A percentile compares a stretch with the other conserved stretches of the same genome.
phyloP scores from a whole-genome alignment of 164 flowering plant species.

The grape (Vitis vinifera) region DNA sequence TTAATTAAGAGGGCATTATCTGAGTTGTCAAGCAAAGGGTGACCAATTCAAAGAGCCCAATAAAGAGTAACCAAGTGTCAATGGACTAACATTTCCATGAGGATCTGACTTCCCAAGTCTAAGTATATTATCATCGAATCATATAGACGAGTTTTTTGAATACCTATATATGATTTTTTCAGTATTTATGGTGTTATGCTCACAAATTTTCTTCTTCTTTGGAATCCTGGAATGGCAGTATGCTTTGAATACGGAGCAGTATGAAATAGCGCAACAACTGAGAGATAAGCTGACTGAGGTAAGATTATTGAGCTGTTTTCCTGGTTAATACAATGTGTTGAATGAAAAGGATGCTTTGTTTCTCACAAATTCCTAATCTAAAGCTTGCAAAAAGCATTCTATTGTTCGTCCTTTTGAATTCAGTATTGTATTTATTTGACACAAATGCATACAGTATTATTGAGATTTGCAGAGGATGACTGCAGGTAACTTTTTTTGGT shows the following conservation, averaged over 20 bases:
- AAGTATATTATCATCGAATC: neutral
- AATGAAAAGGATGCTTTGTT: neutral
- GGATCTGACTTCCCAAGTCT: neutral
- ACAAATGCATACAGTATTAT: neutral
- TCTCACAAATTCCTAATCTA: neutral
- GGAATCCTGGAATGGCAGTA: slow-evolving; percentile 46
- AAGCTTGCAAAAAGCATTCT: neutral
- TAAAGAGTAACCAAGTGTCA: neutral
- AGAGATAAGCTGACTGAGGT: slow-evolving; percentile 92
- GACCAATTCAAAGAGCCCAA: neutral
- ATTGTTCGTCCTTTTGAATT: neutral
- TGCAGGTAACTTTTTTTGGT: neutral
- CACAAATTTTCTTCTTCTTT: slow-evolving; percentile 10
- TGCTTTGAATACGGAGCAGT: slow-evolving; percentile 88
- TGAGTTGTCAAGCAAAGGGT: neutral
- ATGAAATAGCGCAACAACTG: slow-evolving; percentile 80
- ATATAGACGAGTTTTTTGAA: no score
- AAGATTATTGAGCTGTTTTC: neutral
- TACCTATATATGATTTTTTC: neutral
- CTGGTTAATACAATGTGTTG: neutral
- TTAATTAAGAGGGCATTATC: neutral
- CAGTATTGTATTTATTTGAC: no score
- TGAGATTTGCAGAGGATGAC: neutral
- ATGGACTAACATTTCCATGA: neutral
- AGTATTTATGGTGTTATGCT: neutral